Conservation (phyloP, 306 rosid genomes). For the Leucaena leucocephala region DNA sequence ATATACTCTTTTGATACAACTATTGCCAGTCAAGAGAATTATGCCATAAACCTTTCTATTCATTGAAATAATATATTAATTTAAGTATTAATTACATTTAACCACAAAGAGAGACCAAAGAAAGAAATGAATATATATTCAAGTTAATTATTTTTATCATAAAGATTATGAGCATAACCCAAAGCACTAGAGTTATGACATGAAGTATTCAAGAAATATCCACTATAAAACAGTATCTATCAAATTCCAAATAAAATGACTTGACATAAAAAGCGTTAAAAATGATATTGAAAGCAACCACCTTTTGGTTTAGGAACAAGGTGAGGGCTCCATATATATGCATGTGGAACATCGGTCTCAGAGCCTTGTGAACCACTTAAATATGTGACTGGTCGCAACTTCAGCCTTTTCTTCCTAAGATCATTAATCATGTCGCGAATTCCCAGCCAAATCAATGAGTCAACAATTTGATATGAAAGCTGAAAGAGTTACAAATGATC, state of each 20-base stretch:
- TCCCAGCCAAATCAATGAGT: conserved; percentile 98
- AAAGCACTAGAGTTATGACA: conserved; percentile 9
- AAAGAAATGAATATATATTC: not conserved
- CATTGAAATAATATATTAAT: conserved; percentile 9
- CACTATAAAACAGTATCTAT: conserved; percentile 1
- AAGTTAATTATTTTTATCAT: not conserved
- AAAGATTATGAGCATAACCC: conserved; percentile 11
- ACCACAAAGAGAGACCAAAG: conserved; percentile 3
- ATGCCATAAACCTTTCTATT: not conserved
- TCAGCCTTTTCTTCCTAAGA: conserved; percentile 89
- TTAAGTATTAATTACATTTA: conserved; percentile 16
- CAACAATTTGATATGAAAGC: conserved; percentile 99
- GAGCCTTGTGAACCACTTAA: conserved; percentile 98
- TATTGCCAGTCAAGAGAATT: conserved; percentile 10
- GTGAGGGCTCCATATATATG: conserved; percentile 99
- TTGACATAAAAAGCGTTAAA: conserved; percentile 18
- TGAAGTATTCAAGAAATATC: conserved; percentile 6
- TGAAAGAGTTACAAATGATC: conserved; percentile 42
- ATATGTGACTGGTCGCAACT: conserved; percentile 94
- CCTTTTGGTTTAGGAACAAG: conserved; percentile 99
- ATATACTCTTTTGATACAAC: not conserved
- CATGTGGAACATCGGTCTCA: conserved; percentile 89
- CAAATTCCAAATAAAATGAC: conserved; percentile 25
- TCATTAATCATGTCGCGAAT: conserved; percentile 98
- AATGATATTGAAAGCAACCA: conserved; percentile 41